Percentiles rank a stretch among this genome's conserved stretches.
Evolutionary conservation across 805 yeast species (phyloP).

Genomic region (Yarrowia alimentaria): DNA sequence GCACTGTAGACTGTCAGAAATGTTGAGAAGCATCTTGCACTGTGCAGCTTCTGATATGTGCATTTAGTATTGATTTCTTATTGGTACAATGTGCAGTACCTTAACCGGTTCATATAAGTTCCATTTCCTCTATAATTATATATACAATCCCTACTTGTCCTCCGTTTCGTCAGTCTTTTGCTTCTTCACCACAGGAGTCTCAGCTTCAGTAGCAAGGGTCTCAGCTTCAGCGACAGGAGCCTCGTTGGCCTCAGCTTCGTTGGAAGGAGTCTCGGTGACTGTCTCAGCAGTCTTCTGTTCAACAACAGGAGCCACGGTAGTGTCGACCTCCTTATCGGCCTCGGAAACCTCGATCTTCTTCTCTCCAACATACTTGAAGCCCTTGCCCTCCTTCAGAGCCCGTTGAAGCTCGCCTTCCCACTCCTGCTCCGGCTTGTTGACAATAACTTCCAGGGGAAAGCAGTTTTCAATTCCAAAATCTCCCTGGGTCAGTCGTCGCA

Average conservation of each 20-base stretch:
- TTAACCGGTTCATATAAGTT: too few relatives aligned
- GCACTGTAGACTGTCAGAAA: too few relatives aligned
- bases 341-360: neutral
- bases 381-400: constrained; percentile 20
- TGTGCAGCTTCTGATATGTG: too few relatives aligned
- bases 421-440: constrained; percentile 53
- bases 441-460: constrained; percentile 65
- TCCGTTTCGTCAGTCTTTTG: neutral
- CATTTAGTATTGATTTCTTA: too few relatives aligned
- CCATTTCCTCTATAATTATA: too few relatives aligned
- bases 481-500: constrained; percentile 72
- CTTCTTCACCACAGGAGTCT: neutral
- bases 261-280: neutral
- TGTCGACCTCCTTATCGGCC: neutral
- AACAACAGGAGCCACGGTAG: too few relatives aligned
- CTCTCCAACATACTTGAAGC: neutral
- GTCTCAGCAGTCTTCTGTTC: neutral
- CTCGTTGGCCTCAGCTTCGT: too few relatives aligned
- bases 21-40: too few relatives aligned
- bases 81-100: too few relatives aligned
- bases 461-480: constrained; percentile 78
- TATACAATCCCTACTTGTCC: too few relatives aligned
- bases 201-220: neutral
- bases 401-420: constrained; percentile 49
- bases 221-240: neutral